phyloP scores from a whole-genome alignment of 129 eudicot genomes.

The Smallanthus sonchifolius region DNA sequence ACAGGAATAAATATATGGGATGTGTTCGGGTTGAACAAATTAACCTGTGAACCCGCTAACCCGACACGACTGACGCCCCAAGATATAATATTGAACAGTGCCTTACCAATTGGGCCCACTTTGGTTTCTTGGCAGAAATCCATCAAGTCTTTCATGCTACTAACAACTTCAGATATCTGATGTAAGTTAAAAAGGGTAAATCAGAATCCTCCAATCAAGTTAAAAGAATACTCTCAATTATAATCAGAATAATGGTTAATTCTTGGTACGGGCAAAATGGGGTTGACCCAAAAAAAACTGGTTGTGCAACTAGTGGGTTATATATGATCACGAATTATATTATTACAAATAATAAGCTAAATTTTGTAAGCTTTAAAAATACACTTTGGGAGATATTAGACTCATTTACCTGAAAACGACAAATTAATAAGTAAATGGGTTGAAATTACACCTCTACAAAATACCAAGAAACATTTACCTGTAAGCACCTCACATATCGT shows the following conservation, averaged over 20 bases:
- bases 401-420: not conserved
- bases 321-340: not conserved
- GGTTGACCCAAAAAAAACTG: not conserved
- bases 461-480: conserved; percentile 35
- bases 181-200: not conserved
- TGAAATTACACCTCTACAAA: not conserved
- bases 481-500: conserved; percentile 73
- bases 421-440: not conserved
- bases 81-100: not conserved
- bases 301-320: not conserved
- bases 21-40: no score
- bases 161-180: conserved; percentile 79
- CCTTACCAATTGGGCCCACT: conserved; percentile 70
- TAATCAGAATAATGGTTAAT: not conserved
- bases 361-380: not conserved
- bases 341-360: not conserved
- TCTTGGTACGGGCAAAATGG: not conserved
- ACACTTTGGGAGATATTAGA: not conserved
- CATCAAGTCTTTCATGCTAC: conserved; percentile 75
- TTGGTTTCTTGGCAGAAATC: conserved; percentile 59
- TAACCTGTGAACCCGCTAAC: no score
- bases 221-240: not conserved
- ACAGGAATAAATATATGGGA: no score
- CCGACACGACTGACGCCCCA: no score
- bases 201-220: not conserved